phyloP scores from a whole-genome alignment of 2,329 filamentous ascomycete genomes.

The Diaporthe longicolla region DNA sequence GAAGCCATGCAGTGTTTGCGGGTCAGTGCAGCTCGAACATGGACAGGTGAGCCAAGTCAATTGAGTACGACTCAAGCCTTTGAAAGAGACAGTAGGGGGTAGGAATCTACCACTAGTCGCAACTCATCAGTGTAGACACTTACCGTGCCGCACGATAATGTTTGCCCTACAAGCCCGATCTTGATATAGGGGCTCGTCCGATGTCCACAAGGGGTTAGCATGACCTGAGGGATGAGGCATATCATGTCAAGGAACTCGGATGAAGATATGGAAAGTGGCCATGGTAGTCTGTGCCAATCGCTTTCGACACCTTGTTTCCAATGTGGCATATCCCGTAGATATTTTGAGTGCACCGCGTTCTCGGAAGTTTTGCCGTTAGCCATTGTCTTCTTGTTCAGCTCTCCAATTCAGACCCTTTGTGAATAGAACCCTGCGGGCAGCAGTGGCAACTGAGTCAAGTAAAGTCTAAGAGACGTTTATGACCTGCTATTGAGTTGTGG shows the following conservation, averaged over 20 bases:
- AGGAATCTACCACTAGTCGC: not conserved
- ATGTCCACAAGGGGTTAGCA: not conserved
- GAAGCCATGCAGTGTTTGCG: not conserved
- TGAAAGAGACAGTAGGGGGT: not conserved
- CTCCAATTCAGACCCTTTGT: not conserved
- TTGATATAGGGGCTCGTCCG: not conserved
- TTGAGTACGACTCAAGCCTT: not conserved
- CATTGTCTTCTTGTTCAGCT: not conserved
- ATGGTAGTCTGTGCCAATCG: constrained; percentile 1
- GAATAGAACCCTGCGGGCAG: not conserved
- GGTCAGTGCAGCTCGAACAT: not conserved
- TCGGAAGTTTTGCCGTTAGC: not conserved
- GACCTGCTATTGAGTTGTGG: not conserved
- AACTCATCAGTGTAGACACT: not conserved
- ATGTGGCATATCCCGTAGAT: not conserved
- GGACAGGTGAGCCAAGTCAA: not conserved
- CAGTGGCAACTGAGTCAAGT: not conserved
- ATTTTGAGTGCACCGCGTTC: not conserved
- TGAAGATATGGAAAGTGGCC: not conserved
- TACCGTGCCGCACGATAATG: not conserved
- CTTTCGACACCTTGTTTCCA: not conserved
- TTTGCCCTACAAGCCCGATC: too few relatives aligned
- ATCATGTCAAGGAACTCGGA: constrained; percentile 19
- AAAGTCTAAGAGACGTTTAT: not conserved
- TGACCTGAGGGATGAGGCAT: constrained; percentile 14